Evolutionary conservation across 495 filamentous ascomycete genomes (phyloP).

Genomic region (Lasiosphaeris hirsuta): DNA sequence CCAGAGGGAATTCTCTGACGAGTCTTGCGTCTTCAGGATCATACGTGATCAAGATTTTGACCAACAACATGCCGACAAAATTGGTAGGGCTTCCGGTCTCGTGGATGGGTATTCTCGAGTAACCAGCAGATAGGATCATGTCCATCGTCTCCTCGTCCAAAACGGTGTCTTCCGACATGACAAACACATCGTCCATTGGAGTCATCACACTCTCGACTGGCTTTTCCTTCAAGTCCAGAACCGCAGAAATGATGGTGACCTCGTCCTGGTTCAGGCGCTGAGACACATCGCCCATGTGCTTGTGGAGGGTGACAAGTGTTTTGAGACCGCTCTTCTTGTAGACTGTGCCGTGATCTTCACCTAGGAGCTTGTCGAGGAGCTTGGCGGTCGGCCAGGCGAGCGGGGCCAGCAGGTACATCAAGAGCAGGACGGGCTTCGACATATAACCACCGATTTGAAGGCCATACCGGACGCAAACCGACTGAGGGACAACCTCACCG

Average conservation of each 20-base stretch:
- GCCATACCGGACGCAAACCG: constrained; percentile 93
- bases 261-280: constrained; percentile 95
- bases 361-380: constrained; percentile 80
- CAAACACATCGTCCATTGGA: constrained; percentile 94
- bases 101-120: constrained; percentile 93
- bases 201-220: constrained; percentile 95
- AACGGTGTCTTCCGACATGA: constrained; percentile 86
- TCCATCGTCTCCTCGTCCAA: constrained; percentile 93
- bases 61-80: constrained; percentile 94
- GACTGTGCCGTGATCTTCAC: constrained; percentile 87
- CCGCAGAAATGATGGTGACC: constrained; percentile 96
- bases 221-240: constrained; percentile 94
- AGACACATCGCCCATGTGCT: constrained; percentile 77
- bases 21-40: constrained; percentile 86
- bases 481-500: constrained; percentile 93
- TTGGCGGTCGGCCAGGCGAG: constrained; percentile 89
- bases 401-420: constrained; percentile 90
- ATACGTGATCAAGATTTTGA: constrained; percentile 98
- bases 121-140: constrained; percentile 83
- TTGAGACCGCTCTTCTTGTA: constrained; percentile 92
- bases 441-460: constrained; percentile 95
- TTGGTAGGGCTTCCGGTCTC: constrained; percentile 77
- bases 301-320: constrained; percentile 83
- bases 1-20: constrained; percentile 85
- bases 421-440: constrained; percentile 77